These are phyloP conservation scores for Exophiala bonariae DNA, from an alignment of 2,329 filamentous ascomycete genomes.

Conservation along the genomic window DNA sequence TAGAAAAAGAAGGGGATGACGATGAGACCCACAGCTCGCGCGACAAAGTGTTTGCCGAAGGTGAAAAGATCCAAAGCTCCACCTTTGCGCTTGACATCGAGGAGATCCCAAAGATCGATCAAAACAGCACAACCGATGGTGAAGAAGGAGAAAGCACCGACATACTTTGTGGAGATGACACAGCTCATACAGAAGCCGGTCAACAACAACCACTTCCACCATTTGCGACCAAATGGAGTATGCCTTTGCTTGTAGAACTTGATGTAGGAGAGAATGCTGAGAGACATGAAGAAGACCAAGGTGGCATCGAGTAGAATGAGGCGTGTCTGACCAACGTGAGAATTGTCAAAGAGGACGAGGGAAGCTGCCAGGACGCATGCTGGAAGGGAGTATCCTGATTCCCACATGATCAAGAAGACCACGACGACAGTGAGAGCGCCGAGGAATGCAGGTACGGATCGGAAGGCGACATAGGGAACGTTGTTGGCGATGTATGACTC, in stretches of 20 bases:
- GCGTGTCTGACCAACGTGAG: conserved; percentile 93
- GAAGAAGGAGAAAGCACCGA: conserved; percentile 94
- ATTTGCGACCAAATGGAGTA: conserved; percentile 85
- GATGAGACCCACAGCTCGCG: conserved; percentile 82
- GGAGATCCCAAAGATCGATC: conserved; percentile 92
- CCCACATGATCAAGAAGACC: conserved; percentile 98
- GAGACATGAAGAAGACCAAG: conserved; percentile 91
- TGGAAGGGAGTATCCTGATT: conserved; percentile 94
- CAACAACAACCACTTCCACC: conserved; percentile 99
- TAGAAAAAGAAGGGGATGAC: conserved; percentile 95
- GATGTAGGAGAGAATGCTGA: conserved; percentile 90
- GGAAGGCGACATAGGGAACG: conserved; percentile 94
- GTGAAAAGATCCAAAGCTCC: conserved; percentile 76
- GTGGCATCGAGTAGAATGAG: conserved; percentile 94
- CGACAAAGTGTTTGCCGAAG: conserved; percentile 87
- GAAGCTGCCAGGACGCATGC: conserved; percentile 84
- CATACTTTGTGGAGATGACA: conserved; percentile 98
- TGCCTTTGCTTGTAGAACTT: conserved; percentile 97
- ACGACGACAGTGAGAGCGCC: conserved; percentile 93
- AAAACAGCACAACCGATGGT: conserved; percentile 91
- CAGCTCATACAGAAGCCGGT: conserved; percentile 94
- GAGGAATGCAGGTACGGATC: conserved; percentile 86
- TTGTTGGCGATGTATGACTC: conserved; percentile 97
- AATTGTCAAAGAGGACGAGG: conserved; percentile 92
- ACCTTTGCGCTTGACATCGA: conserved; percentile 81